Conservation (phyloP, 805 yeast genomes). For the Saccharomyces mikatae region DNA sequence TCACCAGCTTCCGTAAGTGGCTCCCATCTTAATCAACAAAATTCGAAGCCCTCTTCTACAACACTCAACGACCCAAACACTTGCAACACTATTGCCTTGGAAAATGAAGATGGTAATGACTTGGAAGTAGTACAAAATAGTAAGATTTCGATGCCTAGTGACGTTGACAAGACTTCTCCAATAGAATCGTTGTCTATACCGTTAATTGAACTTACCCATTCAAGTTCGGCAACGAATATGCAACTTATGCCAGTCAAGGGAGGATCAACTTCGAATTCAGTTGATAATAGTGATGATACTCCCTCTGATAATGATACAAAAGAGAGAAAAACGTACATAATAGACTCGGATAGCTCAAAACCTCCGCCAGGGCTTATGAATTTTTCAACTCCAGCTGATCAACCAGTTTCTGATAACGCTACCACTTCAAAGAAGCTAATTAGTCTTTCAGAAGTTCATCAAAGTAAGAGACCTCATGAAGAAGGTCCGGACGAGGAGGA, state of each 20-base stretch:
- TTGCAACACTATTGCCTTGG: constrained; percentile 13
- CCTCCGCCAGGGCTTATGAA: neutral
- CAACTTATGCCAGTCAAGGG: neutral
- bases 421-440: neutral
- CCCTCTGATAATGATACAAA: neutral
- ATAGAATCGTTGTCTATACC: constrained; percentile 31
- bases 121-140: neutral
- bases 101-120: constrained; percentile 8
- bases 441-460: neutral
- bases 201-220: constrained; percentile 25
- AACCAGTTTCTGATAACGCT: neutral
- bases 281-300: neutral
- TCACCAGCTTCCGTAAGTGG: constrained; percentile 7
- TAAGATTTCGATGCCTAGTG: constrained; percentile 10
- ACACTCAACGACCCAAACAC: constrained; percentile 17
- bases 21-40: constrained; percentile 1
- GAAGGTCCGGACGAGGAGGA: constrained; percentile 8
- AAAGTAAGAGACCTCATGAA: neutral
- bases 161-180: constrained; percentile 28
- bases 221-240: neutral
- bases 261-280: neutral
- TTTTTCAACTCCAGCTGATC: neutral
- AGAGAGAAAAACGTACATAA: neutral
- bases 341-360: neutral
- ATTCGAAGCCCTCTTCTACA: constrained; percentile 5